Percentiles rank a stretch among this genome's conserved stretches.
phyloP scores from a whole-genome alignment of 495 filamentous ascomycete genomes.

The Daldinia caldariorum region DNA sequence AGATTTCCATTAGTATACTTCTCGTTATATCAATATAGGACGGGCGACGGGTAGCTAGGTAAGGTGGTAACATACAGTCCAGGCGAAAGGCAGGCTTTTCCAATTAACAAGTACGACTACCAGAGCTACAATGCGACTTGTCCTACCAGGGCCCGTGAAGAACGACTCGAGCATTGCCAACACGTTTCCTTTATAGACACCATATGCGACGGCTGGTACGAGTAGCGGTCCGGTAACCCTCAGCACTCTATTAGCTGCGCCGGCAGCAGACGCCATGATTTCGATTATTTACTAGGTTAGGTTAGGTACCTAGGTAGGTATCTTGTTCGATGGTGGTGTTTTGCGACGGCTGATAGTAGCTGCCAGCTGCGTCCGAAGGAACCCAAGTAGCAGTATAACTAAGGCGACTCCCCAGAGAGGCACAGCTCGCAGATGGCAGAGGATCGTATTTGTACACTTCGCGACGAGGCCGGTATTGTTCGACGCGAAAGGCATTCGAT shows the following conservation, averaged over 20 bases:
- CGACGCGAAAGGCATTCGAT: constrained; percentile 39
- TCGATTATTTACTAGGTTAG: constrained; percentile 11
- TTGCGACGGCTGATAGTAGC: constrained; percentile 8
- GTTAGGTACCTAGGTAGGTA: too few relatives aligned
- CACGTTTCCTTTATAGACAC: constrained; percentile 56
- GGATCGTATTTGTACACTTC: constrained; percentile 51
- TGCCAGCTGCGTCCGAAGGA: constrained; percentile 41
- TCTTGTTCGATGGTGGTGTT: background rate
- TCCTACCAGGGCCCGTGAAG: constrained; percentile 61
- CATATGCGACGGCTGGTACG: constrained; percentile 51
- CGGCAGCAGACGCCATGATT: constrained; percentile 57
- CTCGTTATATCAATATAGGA: background rate
- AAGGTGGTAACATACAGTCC: constrained; percentile 67
- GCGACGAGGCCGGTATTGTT: constrained; percentile 34
- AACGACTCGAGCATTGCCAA: constrained; percentile 49
- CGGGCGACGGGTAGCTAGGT: background rate
- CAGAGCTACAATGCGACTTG: constrained; percentile 59
- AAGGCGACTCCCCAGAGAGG: constrained; percentile 57
- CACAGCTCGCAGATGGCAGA: constrained; percentile 52
- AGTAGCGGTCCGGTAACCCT: constrained; percentile 50
- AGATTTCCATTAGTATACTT: constrained; percentile 7
- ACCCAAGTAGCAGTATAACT: constrained; percentile 45
- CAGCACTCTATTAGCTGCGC: constrained; percentile 44
- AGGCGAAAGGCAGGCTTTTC: constrained; percentile 79
- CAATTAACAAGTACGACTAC: constrained; percentile 67